Percentiles rank a stretch among this genome's conserved stretches.
These are phyloP conservation scores for Cladosporium sphaerospermum DNA, from an alignment of 2,329 filamentous ascomycete genomes.

Conservation along the genomic window DNA sequence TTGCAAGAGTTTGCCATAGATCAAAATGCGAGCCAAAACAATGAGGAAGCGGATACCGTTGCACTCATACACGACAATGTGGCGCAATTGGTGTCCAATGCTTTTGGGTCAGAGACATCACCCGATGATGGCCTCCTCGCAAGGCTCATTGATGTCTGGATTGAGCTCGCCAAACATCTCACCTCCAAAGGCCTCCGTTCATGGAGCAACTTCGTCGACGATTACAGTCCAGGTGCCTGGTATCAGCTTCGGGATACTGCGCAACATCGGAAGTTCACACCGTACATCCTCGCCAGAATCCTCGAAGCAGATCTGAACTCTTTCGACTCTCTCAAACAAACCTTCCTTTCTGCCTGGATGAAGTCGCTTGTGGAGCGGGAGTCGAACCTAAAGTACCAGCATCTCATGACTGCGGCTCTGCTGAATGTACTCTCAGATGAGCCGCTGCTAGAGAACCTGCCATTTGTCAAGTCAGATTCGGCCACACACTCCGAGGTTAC, in stretches of 20 bases:
- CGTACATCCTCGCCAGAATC: slow-evolving; percentile 40
- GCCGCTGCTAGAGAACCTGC: slow-evolving; percentile 50
- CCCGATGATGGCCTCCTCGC: slow-evolving; percentile 50
- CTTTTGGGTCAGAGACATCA: slow-evolving; percentile 53
- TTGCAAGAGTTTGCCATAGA: slow-evolving; percentile 34
- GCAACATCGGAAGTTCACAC: slow-evolving; percentile 40
- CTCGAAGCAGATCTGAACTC: slow-evolving; percentile 37
- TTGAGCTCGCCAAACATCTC: slow-evolving; percentile 41
- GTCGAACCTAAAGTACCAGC: slow-evolving; percentile 56
- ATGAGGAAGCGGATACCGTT: not conserved
- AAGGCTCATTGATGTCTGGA: slow-evolving; percentile 51
- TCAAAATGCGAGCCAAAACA: not conserved
- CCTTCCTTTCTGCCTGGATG: slow-evolving; percentile 50
- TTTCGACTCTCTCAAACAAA: slow-evolving; percentile 30
- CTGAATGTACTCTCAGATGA: slow-evolving; percentile 43
- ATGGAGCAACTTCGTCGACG: slow-evolving; percentile 53
- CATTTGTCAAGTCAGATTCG: slow-evolving; percentile 43
- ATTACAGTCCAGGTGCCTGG: slow-evolving; percentile 48
- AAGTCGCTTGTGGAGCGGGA: slow-evolving; percentile 53
- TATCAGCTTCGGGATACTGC: slow-evolving; percentile 40
- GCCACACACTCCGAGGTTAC: slow-evolving; percentile 42
- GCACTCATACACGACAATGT: slow-evolving; percentile 29
- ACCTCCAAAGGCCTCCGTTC: slow-evolving; percentile 39
- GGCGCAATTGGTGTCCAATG: slow-evolving; percentile 52
- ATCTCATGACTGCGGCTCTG: slow-evolving; percentile 49